Evolutionary conservation across 2,329 filamentous ascomycete genomes (phyloP).

Genomic region (Shiraia bambusicola): DNA sequence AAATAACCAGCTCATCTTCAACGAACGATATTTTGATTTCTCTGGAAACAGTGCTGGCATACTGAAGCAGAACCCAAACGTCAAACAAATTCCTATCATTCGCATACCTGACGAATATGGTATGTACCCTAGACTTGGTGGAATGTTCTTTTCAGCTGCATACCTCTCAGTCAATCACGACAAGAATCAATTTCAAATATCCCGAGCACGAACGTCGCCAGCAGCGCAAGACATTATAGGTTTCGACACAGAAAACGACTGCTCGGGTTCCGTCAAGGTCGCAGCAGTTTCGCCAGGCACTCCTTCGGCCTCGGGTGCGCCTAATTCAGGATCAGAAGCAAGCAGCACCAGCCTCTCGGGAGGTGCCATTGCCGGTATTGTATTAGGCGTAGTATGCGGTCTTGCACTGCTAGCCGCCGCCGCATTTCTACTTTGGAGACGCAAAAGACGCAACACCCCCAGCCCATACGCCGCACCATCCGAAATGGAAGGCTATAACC

Average conservation of each 20-base stretch:
- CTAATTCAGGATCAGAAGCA: background rate
- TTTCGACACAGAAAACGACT: constrained; percentile 5
- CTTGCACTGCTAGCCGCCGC: background rate
- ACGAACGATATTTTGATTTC: constrained; percentile 5
- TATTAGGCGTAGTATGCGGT: constrained; percentile 2
- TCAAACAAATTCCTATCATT: constrained; percentile 7
- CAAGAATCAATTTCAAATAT: constrained; percentile 9
- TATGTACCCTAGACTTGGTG: constrained; percentile 9
- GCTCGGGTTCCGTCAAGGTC: constrained; percentile 1
- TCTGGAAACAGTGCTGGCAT: background rate
- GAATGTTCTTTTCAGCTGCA: constrained; percentile 10
- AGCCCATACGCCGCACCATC: background rate
- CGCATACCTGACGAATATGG: constrained; percentile 2
- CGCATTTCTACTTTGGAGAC: constrained; percentile 5
- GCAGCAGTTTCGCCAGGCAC: background rate
- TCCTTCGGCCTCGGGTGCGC: background rate
- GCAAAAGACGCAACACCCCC: background rate
- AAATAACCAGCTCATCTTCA: constrained; percentile 9
- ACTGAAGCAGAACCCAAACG: background rate
- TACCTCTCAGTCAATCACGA: constrained; percentile 11
- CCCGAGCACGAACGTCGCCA: constrained; percentile 1
- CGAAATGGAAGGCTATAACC: background rate
- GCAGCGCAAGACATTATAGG: constrained; percentile 4
- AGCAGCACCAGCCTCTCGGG: background rate
- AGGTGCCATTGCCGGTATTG: constrained; percentile 6